Conservation (phyloP, 331 rosid genomes). For the Telfairia occidentalis region DNA sequence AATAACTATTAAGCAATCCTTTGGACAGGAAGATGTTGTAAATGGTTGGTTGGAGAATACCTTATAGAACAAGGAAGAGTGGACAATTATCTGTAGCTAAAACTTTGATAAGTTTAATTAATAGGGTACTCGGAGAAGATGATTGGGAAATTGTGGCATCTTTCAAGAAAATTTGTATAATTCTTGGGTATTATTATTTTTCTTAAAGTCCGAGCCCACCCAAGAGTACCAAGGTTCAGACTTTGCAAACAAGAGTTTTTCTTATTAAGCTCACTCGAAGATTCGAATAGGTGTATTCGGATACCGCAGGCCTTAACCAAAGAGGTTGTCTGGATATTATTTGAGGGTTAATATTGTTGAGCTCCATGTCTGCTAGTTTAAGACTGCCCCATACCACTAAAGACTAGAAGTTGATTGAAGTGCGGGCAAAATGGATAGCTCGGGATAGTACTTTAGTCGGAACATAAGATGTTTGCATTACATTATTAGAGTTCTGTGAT, state of each 20-base stretch:
- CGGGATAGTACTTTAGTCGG: neutral
- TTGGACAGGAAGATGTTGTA: neutral
- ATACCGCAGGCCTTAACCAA: too few species aligned
- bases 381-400: neutral
- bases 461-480: neutral
- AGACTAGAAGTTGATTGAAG: neutral
- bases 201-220: too few species aligned
- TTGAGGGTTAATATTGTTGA: neutral
- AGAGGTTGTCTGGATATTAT: neutral
- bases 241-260: too few species aligned
- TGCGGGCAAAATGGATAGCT: neutral
- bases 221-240: too few species aligned
- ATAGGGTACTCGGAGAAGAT: neutral
- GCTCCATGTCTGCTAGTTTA: neutral
- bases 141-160: neutral
- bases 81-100: neutral
- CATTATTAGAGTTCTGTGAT: neutral
- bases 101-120: neutral
- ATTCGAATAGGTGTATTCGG: too few species aligned
- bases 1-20: neutral
- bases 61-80: neutral
- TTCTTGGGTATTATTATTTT: neutral
- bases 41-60: neutral
- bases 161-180: neutral
- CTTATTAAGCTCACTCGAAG: too few species aligned